Evolutionary conservation across 495 filamentous ascomycete genomes (phyloP).

Genomic region (Oidiodendron maius): DNA sequence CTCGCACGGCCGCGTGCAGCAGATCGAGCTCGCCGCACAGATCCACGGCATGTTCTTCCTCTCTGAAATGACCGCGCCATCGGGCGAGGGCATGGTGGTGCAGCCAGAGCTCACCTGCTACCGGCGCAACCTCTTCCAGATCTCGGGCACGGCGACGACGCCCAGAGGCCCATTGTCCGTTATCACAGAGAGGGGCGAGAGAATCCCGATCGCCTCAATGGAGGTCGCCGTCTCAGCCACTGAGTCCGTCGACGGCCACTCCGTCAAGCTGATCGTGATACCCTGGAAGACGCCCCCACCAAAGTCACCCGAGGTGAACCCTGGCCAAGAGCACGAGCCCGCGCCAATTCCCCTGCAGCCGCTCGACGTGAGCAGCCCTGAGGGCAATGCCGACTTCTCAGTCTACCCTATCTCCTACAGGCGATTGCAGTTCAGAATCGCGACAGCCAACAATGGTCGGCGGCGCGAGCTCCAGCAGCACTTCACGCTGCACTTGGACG

Average conservation of each 20-base stretch:
- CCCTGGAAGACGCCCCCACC: constrained; percentile 91
- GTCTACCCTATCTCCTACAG: constrained; percentile 89
- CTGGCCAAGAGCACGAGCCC: constrained; percentile 49
- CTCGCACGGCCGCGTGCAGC: constrained; percentile 45
- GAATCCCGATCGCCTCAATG: constrained; percentile 70
- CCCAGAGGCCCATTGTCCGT: constrained; percentile 72
- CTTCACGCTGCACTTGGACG: constrained; percentile 69
- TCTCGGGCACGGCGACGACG: constrained; percentile 77
- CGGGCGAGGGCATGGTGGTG: constrained; percentile 53
- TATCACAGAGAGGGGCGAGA: constrained; percentile 74
- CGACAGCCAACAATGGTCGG: constrained; percentile 64
- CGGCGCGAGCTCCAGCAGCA: constrained; percentile 78
- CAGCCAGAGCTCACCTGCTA: constrained; percentile 88
- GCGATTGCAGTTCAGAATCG: constrained; percentile 81
- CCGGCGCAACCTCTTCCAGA: constrained; percentile 87
- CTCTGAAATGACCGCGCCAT: constrained; percentile 71
- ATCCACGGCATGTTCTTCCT: constrained; percentile 96
- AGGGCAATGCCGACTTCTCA: constrained; percentile 63
- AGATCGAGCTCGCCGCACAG: constrained; percentile 67
- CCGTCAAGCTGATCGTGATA: constrained; percentile 88
- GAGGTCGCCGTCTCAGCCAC: constrained; percentile 85
- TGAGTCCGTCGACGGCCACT: constrained; percentile 83
- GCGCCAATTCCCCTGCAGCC: constrained; percentile 67
- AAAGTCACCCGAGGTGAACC: constrained; percentile 53
- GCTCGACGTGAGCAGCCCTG: constrained; percentile 43